Base-by-base conservation (phyloP, 768 basidiomycete genomes). In the Daedaleopsis nitida region DNA sequence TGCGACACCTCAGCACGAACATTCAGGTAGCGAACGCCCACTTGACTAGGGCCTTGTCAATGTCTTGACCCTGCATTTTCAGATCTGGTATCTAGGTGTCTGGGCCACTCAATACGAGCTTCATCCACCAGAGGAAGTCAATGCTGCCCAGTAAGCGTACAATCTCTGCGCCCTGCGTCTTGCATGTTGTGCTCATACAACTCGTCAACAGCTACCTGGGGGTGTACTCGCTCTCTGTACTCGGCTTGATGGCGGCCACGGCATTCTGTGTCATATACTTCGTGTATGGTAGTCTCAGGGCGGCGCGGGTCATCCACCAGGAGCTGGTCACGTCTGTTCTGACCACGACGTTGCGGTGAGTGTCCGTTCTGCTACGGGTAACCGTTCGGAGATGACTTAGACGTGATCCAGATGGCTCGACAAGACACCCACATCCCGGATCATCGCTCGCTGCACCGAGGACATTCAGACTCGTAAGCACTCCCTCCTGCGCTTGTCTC, bases 401-500 rank as follows among this genome's bases (percentile, higher is more conserved):
- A 71, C 9, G 68, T 75, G 12, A 76, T 76, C 0, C 37, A 68
- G 71, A 68, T 84, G 80, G 79, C 72, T 84, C 8, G 83, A 85
- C 62, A 79, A 70, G 13, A 82, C 81, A 7, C 83, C 83, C 3
- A 75, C 77, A 0, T 81, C 82, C 9, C 83, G 89, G 5, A 83
- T 91, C 57, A 84, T 89, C 49, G 74, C 86, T 35, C 80, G 88
- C 55, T 85, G 84, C 70, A 89, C 88, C 1, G 83, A 88, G 58
- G 89, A 91, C 68, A 87, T 89, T 32, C 74, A 72, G 39, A 68
- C 73, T 10, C 54, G 75, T 74, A 60, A n/a, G 42, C n/a, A 3
- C 42, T n/a, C 42, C 27, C 27, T 32, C 27, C 27, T 35, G 70
- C 54, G 1, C 12, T 44, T 27, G 35, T 57, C 14, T 24, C 16